Percentiles rank a stretch among this genome's conserved stretches.
phyloP scores from a whole-genome alignment of 78 protist species.

The Acrasis kona region DNA sequence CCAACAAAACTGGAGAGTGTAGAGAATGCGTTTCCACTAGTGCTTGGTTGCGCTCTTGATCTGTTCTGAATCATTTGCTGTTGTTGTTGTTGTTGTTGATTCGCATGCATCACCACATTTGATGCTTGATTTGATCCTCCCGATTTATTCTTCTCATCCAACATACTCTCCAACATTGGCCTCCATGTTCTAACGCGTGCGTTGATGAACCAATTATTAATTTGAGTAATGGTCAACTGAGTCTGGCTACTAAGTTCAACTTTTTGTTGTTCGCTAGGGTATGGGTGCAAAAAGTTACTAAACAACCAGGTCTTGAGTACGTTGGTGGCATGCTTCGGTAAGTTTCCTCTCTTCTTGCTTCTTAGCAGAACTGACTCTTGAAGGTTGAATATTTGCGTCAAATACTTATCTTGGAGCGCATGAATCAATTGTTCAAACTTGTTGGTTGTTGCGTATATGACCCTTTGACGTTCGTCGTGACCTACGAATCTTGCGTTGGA shows the following conservation, averaged over 20 bases:
- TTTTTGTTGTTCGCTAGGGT: slow-evolving; percentile 77
- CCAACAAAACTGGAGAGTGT: no score
- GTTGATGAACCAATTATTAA: slow-evolving; percentile 78
- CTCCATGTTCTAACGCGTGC: slow-evolving; percentile 19
- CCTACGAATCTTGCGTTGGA: no score
- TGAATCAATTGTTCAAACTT: not conserved
- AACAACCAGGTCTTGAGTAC: slow-evolving; percentile 44
- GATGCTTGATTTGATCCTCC: no score
- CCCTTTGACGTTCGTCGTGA: no score
- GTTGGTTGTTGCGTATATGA: no score
- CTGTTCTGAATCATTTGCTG: no score
- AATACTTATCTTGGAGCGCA: not conserved
- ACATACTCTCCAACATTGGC: not conserved
- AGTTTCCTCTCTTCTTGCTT: not conserved
- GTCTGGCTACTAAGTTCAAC: slow-evolving; percentile 29
- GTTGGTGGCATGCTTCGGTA: slow-evolving; percentile 4
- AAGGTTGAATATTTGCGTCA: not conserved
- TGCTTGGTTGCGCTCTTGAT: no score
- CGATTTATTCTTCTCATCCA: no score
- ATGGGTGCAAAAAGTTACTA: slow-evolving; percentile 58
- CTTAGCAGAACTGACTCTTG: not conserved
- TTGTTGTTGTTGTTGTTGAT: no score
- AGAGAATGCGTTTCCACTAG: no score
- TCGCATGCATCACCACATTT: no score
- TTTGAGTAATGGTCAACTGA: slow-evolving; percentile 44